phyloP scores from a whole-genome alignment of 768 basidiomycete genomes.

The Leccinellum luteum region DNA sequence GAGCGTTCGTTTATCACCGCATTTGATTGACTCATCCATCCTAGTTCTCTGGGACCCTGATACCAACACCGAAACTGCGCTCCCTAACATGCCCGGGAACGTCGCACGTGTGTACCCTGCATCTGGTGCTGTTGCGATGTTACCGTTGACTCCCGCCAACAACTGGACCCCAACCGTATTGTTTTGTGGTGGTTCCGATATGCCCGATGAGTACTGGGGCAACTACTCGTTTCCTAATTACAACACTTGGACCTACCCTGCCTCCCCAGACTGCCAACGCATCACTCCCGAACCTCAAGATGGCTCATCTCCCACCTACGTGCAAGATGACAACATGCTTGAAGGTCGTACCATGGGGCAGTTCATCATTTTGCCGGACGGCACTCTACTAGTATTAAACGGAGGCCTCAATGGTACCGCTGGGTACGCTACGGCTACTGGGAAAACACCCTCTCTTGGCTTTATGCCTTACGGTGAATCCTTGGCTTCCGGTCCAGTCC shows the following conservation, averaged over 20 bases:
- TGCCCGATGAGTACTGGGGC: conserved; percentile 74
- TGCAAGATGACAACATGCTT: conserved; percentile 73
- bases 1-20: not conserved
- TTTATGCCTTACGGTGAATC: conserved; percentile 75
- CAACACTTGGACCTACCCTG: conserved; percentile 72
- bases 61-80: conserved; percentile 53
- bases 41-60: conserved; percentile 53
- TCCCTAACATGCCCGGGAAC: conserved; percentile 69
- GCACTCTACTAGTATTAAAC: conserved; percentile 74
- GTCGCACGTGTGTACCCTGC: conserved; percentile 90
- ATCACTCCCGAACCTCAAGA: conserved; percentile 84
- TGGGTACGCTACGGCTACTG: conserved; percentile 69
- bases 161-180: conserved; percentile 82
- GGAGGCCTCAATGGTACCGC: conserved; percentile 86
- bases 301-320: conserved; percentile 57
- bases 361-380: conserved; percentile 81
- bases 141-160: conserved; percentile 87
- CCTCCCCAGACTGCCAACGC: conserved; percentile 72
- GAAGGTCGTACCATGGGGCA: conserved; percentile 89
- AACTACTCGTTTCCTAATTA: conserved; percentile 71
- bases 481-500: conserved; percentile 76
- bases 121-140: conserved; percentile 84
- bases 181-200: conserved; percentile 88
- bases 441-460: conserved; percentile 36
- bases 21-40: not conserved